phyloP scores from a whole-genome alignment of 805 yeast species.

The Clavispora fructus region DNA sequence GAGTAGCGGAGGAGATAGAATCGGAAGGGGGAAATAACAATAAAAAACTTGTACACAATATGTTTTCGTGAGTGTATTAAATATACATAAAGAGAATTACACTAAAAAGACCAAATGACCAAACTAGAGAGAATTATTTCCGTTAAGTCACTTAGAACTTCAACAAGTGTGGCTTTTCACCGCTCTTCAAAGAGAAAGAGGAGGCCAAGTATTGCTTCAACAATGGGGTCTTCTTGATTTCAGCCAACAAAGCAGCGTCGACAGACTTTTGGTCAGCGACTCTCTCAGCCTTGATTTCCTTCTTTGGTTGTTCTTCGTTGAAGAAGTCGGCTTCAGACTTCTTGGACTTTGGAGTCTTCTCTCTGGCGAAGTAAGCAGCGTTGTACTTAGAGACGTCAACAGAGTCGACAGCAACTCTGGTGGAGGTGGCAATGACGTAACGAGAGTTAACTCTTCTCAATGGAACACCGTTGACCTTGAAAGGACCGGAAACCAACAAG shows the following conservation, averaged over 20 bases:
- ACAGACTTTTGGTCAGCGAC: slow-evolving; percentile 94
- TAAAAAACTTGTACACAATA: neutral
- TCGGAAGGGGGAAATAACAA: neutral
- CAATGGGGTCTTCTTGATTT: slow-evolving; percentile 95
- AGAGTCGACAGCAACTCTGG: slow-evolving; percentile 73
- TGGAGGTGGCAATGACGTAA: slow-evolving; percentile 98
- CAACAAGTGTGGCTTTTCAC: slow-evolving; percentile 98
- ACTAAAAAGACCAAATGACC: slow-evolving; percentile 11
- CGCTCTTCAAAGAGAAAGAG: slow-evolving; percentile 93
- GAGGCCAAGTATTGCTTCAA: slow-evolving; percentile 95
- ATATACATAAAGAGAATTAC: slow-evolving; percentile 14
- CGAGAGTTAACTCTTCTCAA: slow-evolving; percentile 98
- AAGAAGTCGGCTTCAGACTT: slow-evolving; percentile 92
- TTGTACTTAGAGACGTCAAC: slow-evolving; percentile 88
- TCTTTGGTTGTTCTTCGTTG: slow-evolving; percentile 69
- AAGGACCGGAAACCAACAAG: slow-evolving; percentile 95
- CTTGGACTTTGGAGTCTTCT: slow-evolving; percentile 75
- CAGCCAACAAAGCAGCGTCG: slow-evolving; percentile 86
- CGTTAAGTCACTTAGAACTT: slow-evolving; percentile 61
- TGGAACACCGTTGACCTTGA: slow-evolving; percentile 99
- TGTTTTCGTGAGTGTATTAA: slow-evolving; percentile 16
- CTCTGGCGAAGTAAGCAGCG: slow-evolving; percentile 95
- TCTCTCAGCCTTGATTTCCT: slow-evolving; percentile 88
- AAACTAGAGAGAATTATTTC: slow-evolving; percentile 1
- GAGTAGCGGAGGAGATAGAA: too few species aligned